phyloP scores from a whole-genome alignment of 345 rosid species.

The Rhodamnia argentea region DNA sequence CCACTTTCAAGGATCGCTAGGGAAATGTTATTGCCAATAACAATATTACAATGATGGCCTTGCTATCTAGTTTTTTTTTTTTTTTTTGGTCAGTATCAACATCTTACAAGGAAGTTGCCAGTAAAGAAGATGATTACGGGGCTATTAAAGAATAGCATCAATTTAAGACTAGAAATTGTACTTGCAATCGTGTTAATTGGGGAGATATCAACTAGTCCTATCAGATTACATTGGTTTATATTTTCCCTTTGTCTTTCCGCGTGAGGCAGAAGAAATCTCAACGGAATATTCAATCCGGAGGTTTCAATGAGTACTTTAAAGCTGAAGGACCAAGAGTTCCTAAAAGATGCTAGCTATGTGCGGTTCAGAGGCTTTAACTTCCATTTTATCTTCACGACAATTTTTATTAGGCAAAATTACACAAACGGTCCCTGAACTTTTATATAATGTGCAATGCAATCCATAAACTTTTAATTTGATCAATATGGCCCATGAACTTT shows the following conservation, averaged over 20 bases:
- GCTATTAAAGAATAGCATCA: too few species aligned
- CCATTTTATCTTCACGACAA: background rate
- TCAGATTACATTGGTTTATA: background rate
- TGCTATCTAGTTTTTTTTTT: background rate
- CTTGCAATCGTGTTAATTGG: background rate
- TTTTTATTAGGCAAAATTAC: too few species aligned
- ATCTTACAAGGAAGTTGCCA: too few species aligned
- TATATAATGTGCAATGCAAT: too few species aligned
- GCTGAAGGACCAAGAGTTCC: conserved; percentile 20
- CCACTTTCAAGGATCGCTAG: background rate
- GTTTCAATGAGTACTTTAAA: background rate
- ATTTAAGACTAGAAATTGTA: background rate
- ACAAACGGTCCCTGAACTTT: too few species aligned
- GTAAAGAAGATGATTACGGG: too few species aligned
- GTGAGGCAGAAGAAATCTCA: background rate
- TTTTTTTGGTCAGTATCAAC: too few species aligned
- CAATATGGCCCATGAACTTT: too few species aligned
- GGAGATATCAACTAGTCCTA: background rate
- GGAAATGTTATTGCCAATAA: background rate
- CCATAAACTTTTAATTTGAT: too few species aligned
- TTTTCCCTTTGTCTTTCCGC: background rate
- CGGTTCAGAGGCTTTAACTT: conserved; percentile 10
- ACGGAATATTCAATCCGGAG: background rate
- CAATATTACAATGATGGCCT: background rate
- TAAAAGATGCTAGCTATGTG: conserved; percentile 70